These are phyloP conservation scores for Microbotryomycetes sp. DNA, from an alignment of 1,284 basidiomycete species.

Conservation along the genomic window DNA sequence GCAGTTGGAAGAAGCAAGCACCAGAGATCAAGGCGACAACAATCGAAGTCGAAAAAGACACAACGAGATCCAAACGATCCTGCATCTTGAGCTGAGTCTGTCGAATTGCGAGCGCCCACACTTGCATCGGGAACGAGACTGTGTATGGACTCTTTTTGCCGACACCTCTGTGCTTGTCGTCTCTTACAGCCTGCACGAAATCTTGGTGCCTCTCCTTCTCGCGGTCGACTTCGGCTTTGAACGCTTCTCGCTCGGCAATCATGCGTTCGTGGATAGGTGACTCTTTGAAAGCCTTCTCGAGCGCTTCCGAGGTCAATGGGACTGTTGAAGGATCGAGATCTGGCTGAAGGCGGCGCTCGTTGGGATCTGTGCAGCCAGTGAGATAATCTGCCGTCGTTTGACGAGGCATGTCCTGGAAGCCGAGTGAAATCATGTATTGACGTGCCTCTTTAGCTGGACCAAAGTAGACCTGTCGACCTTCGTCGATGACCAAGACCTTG, in stretches of 20 bases:
- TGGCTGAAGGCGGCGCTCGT: slow-evolving; percentile 74
- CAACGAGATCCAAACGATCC: slow-evolving; percentile 69
- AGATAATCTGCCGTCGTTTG: slow-evolving; percentile 76
- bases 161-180: slow-evolving; percentile 76
- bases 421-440: slow-evolving; percentile 58
- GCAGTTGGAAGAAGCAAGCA: slow-evolving; percentile 49
- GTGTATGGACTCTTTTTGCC: slow-evolving; percentile 81
- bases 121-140: slow-evolving; percentile 67
- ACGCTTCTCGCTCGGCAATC: slow-evolving; percentile 54
- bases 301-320: slow-evolving; percentile 62
- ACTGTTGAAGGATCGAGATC: slow-evolving; percentile 59
- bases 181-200: slow-evolving; percentile 52
- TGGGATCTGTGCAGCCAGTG: slow-evolving; percentile 64
- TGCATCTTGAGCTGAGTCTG: slow-evolving; percentile 73
- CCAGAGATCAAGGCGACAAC: slow-evolving; percentile 68
- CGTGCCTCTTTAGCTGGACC: slow-evolving; percentile 70
- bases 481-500: slow-evolving; percentile 68
- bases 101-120: slow-evolving; percentile 61
- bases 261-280: slow-evolving; percentile 54
- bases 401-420: slow-evolving; percentile 48
- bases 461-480: slow-evolving; percentile 79
- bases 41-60: slow-evolving; percentile 42
- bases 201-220: slow-evolving; percentile 55
- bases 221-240: slow-evolving; percentile 53
- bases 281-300: slow-evolving; percentile 62